phyloP scores from a whole-genome alignment of 306 rosid species.

The Inga laurina region DNA sequence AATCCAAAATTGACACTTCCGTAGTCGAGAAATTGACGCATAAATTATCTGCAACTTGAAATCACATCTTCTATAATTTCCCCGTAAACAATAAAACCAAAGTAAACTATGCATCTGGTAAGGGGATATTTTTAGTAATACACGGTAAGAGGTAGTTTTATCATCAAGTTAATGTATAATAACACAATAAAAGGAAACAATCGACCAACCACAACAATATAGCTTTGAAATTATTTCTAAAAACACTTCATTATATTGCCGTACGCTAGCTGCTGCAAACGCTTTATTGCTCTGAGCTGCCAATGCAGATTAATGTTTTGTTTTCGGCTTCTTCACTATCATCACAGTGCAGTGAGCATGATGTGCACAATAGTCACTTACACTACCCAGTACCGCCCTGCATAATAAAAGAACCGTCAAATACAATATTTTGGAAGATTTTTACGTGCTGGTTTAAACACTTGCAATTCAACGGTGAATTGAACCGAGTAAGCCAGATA shows the following conservation, averaged over 20 bases:
- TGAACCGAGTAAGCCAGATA: background rate
- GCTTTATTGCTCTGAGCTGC: constrained; percentile 8
- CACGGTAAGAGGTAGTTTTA: background rate
- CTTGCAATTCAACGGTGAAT: background rate
- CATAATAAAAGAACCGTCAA: constrained; percentile 20
- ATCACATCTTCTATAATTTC: background rate
- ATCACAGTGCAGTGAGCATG: constrained; percentile 78
- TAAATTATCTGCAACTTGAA: background rate
- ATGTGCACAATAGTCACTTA: constrained; percentile 83
- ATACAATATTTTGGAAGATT: background rate
- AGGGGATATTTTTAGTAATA: background rate
- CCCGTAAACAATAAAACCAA: background rate
- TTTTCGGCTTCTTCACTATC: constrained; percentile 85
- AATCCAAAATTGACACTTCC: background rate
- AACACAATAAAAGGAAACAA: constrained; percentile 10
- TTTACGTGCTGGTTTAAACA: background rate
- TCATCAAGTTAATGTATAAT: background rate
- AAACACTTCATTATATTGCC: constrained; percentile 13
- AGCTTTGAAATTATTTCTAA: background rate
- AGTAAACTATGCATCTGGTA: background rate
- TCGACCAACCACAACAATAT: background rate
- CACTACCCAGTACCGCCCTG: constrained; percentile 83
- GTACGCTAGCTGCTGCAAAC: background rate
- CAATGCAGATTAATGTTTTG: constrained; percentile 34
- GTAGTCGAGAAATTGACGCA: background rate